These are phyloP conservation scores for Ascochyta viciae-villosae DNA, from an alignment of 2,329 filamentous ascomycete genomes.

Conservation along the genomic window DNA sequence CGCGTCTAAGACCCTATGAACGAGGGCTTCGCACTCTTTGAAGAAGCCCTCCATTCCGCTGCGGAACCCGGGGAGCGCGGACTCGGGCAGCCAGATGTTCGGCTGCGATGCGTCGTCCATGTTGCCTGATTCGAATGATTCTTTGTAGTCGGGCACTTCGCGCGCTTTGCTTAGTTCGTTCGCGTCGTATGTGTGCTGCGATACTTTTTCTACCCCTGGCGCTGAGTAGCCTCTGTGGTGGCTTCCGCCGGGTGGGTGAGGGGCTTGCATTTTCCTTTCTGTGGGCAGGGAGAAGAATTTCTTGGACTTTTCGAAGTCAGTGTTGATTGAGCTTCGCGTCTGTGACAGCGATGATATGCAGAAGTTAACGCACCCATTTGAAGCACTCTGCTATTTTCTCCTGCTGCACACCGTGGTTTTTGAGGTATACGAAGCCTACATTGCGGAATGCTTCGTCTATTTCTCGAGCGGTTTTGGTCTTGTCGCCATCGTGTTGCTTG, in stretches of 20 bases:
- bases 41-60: conserved; percentile 39
- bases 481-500: conserved; percentile 29
- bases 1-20: conserved; percentile 36
- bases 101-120: conserved; percentile 36
- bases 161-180: conserved; percentile 28
- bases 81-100: conserved; percentile 53
- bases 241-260: conserved; percentile 48
- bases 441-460: conserved; percentile 49
- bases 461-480: conserved; percentile 33
- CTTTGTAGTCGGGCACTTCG: conserved; percentile 42
- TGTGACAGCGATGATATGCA: background rate
- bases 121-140: conserved; percentile 46
- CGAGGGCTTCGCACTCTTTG: conserved; percentile 23
- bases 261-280: conserved; percentile 47
- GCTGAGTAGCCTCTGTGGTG: conserved; percentile 52
- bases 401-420: conserved; percentile 47
- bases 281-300: conserved; percentile 49
- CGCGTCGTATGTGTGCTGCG: conserved; percentile 35
- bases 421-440: conserved; percentile 53
- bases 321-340: background rate
- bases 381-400: conserved; percentile 40
- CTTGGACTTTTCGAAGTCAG: conserved; percentile 27
- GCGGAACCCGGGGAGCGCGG: conserved; percentile 49
- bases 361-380: conserved; percentile 29
- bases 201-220: conserved; percentile 48